Conservation (phyloP, 495 filamentous ascomycete species). For the Aspergillus ostianus region DNA sequence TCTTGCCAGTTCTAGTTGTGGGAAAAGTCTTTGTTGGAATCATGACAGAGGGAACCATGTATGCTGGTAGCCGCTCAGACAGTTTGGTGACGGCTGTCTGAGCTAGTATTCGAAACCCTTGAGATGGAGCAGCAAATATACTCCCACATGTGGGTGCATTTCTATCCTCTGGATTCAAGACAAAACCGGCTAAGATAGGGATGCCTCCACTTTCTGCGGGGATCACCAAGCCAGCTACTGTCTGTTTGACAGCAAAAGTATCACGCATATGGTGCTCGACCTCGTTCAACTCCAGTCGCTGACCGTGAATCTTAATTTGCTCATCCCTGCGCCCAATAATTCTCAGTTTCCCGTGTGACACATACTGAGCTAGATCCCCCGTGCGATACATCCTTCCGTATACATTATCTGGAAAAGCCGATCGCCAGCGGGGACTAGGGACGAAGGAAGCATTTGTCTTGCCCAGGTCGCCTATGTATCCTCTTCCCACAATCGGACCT, state of each 20-base stretch:
- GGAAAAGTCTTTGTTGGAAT: constrained; percentile 15
- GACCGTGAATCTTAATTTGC: constrained; percentile 53
- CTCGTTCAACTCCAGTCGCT: constrained; percentile 52
- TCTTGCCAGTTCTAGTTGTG: constrained; percentile 12
- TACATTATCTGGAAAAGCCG: background rate
- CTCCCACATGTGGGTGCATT: background rate
- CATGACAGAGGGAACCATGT: constrained; percentile 12
- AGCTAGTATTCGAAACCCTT: background rate
- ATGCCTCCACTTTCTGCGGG: background rate
- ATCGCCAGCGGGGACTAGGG: constrained; percentile 29
- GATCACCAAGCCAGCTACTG: background rate
- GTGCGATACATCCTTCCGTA: constrained; percentile 28
- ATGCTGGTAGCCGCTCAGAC: background rate
- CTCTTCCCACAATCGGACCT: constrained; percentile 34
- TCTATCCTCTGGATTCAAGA: background rate
- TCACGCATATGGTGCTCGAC: constrained; percentile 12
- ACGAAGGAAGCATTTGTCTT: constrained; percentile 35
- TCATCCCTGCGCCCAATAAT: constrained; percentile 52
- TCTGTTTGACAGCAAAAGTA: background rate
- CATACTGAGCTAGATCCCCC: constrained; percentile 43
- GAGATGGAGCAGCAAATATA: background rate
- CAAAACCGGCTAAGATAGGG: background rate
- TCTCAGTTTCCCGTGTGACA: constrained; percentile 37
- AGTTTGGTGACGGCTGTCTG: background rate
- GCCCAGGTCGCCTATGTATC: constrained; percentile 31